Conservation (phyloP, 192 early-diverging fungal species). For the Entophlyctis luteolus region DNA sequence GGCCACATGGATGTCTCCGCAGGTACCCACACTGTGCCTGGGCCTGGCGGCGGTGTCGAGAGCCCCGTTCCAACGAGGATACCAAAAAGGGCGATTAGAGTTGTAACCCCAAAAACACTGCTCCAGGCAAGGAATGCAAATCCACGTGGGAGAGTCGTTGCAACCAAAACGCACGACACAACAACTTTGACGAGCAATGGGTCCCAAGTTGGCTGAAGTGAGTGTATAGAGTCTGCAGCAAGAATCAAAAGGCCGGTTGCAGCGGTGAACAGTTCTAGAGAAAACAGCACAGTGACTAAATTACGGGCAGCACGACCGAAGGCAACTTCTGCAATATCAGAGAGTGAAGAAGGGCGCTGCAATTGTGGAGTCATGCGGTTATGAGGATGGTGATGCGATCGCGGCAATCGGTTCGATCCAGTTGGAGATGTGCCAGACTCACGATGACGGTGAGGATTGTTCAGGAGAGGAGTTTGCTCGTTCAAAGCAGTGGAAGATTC, state of each 20-base stretch:
- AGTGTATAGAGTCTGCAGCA: constrained; percentile 38
- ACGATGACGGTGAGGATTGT: constrained; percentile 11
- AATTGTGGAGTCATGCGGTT: neutral
- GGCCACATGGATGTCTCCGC: constrained; percentile 55
- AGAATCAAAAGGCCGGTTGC: constrained; percentile 47
- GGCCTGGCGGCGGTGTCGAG: constrained; percentile 33
- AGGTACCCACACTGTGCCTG: constrained; percentile 56
- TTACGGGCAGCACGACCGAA: constrained; percentile 40
- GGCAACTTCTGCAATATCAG: constrained; percentile 45
- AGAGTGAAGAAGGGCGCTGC: constrained; percentile 43
- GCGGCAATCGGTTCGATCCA: neutral
- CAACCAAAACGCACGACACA: constrained; percentile 46
- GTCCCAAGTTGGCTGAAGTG: constrained; percentile 26
- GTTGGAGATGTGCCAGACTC: neutral
- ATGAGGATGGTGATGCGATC: neutral
- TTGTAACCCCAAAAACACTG: constrained; percentile 56
- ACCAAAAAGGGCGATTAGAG: constrained; percentile 44
- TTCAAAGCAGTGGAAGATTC: neutral
- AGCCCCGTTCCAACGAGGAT: constrained; percentile 61
- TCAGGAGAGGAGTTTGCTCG: constrained; percentile 19
- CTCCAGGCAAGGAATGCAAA: constrained; percentile 52
- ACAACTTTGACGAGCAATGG: constrained; percentile 43
- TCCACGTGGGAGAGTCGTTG: constrained; percentile 48
- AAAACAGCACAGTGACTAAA: constrained; percentile 41
- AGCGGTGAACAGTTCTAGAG: constrained; percentile 47